Conservation (phyloP, 257 asterid species). For the Jaltomata sinuosa region DNA sequence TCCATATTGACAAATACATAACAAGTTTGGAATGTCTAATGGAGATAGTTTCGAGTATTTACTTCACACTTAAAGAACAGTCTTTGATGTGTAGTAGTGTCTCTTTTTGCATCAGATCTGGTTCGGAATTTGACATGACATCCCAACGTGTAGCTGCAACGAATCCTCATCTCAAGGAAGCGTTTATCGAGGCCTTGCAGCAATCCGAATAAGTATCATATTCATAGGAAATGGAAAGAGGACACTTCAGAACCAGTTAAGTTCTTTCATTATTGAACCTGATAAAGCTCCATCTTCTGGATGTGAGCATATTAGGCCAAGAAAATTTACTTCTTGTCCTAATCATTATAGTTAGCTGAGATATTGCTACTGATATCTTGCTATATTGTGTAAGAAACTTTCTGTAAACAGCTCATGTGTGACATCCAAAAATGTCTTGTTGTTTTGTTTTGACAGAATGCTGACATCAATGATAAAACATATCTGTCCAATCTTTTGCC, state of each 20-base stretch:
- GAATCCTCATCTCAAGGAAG: slow-evolving; percentile 53
- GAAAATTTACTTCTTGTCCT: not conserved
- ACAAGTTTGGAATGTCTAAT: not conserved
- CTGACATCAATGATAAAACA: not conserved
- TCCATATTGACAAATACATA: not conserved
- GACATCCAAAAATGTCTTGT: not conserved
- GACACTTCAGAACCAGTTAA: not conserved
- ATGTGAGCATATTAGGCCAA: not conserved
- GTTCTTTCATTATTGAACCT: not conserved
- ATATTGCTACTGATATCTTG: not conserved
- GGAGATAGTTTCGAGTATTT: not conserved
- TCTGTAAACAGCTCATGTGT: not conserved
- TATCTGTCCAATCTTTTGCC: not conserved
- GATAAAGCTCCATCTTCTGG: not conserved
- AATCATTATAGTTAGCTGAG: not conserved
- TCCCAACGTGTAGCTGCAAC: slow-evolving; percentile 75
- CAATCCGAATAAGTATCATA: slow-evolving; percentile 28
- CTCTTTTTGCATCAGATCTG: slow-evolving; percentile 33
- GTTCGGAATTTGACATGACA: slow-evolving; percentile 57
- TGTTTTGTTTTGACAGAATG: not conserved
- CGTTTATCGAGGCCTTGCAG: slow-evolving; percentile 52
- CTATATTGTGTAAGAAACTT: not conserved
- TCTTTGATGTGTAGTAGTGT: not conserved
- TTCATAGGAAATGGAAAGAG: not conserved
- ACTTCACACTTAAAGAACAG: not conserved